Conservation (phyloP, 805 yeast genomes). For the Yarrowia sp. region DNA sequence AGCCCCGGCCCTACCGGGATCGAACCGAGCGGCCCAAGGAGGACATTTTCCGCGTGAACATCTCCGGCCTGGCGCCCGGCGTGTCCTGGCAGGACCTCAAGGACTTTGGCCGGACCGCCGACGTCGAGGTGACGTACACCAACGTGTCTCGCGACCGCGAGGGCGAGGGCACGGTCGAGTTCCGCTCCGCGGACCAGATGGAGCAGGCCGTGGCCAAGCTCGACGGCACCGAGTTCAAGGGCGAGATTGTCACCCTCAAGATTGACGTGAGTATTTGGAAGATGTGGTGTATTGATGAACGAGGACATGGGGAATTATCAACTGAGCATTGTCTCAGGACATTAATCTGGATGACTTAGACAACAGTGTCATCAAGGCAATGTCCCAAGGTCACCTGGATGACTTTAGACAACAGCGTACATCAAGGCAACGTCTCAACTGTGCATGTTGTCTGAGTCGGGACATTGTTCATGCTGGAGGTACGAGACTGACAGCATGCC, state of each 20-base stretch:
- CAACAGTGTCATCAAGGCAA: too few species aligned
- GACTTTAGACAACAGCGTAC: too few species aligned
- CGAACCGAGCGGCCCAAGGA: constrained; percentile 31
- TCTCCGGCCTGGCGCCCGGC: constrained; percentile 34
- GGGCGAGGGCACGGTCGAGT: constrained; percentile 40
- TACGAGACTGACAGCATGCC: too few species aligned
- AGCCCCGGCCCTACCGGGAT: constrained; percentile 29
- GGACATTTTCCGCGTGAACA: constrained; percentile 34
- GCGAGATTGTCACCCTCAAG: constrained; percentile 63
- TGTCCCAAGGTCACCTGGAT: too few species aligned
- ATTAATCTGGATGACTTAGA: too few species aligned
- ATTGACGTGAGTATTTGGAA: constrained; percentile 38
- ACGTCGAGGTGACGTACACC: constrained; percentile 42
- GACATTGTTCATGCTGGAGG: too few species aligned
- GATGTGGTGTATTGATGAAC: too few species aligned
- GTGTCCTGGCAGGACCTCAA: constrained; percentile 56
- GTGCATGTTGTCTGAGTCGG: too few species aligned
- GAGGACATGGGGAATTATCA: too few species aligned
- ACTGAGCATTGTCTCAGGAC: too few species aligned
- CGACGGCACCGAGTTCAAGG: constrained; percentile 71
- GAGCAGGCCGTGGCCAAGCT: constrained; percentile 66
- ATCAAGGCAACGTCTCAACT: too few species aligned
- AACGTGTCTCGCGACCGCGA: constrained; percentile 41
- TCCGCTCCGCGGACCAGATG: constrained; percentile 61
- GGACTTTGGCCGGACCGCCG: constrained; percentile 63